Evolutionary conservation across 1,139 yeast species (phyloP).

Genomic region (Diutina scorzettiae): DNA sequence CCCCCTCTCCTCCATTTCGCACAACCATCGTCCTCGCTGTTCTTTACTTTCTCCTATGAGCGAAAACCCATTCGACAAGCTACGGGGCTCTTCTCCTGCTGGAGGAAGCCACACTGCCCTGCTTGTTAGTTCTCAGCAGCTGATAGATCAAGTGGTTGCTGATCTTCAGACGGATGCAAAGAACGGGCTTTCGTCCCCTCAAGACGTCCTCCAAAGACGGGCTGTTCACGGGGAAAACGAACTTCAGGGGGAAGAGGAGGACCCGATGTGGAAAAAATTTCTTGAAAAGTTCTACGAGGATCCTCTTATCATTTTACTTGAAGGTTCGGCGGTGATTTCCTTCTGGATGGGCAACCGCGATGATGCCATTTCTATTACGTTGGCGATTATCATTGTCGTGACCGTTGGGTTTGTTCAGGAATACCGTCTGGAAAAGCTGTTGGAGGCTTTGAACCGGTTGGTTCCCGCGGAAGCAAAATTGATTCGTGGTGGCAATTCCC

Average conservation of each 20-base stretch:
- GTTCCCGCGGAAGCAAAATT: constrained; percentile 93
- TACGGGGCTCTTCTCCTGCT: not conserved
- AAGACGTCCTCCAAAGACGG: constrained; percentile 62
- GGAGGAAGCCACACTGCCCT: constrained; percentile 23
- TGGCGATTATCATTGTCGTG: constrained; percentile 83
- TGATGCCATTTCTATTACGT: constrained; percentile 80
- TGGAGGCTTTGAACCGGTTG: constrained; percentile 80
- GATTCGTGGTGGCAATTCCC: constrained; percentile 65
- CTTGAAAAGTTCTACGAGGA: constrained; percentile 73
- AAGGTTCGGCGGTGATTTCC: constrained; percentile 78
- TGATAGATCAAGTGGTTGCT: constrained; percentile 48
- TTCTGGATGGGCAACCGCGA: constrained; percentile 88
- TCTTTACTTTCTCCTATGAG: not conserved
- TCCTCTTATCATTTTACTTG: constrained; percentile 73
- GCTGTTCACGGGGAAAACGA: constrained; percentile 71
- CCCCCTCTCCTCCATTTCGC: not conserved
- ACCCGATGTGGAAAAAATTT: constrained; percentile 56
- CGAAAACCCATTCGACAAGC: constrained; percentile 1
- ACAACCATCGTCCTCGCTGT: no score
- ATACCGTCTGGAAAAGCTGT: constrained; percentile 83
- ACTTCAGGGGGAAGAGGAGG: constrained; percentile 63
- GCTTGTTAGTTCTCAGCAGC: constrained; percentile 40
- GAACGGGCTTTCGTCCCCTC: constrained; percentile 51
- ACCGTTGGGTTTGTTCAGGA: constrained; percentile 96
- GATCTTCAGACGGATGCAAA: constrained; percentile 49